Percentiles rank a stretch among this genome's conserved stretches.
Conservation (phyloP, 495 filamentous ascomycete genomes). For the Xylaria bambusicola region DNA sequence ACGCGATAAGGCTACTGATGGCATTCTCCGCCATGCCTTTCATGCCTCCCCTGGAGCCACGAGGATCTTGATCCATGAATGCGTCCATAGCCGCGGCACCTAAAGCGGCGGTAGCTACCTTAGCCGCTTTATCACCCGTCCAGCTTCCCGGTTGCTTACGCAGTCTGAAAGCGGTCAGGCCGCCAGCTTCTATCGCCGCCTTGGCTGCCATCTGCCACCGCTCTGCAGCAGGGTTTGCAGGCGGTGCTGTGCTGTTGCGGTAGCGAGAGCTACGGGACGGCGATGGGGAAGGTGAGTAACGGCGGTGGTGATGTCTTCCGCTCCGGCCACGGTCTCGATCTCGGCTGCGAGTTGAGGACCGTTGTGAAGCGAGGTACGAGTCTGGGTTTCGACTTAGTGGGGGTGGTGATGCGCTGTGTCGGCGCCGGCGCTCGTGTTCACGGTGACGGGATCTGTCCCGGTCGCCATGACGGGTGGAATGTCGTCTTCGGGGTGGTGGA, state of each 20-base stretch:
- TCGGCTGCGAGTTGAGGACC: conserved; percentile 16
- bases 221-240: conserved; percentile 16
- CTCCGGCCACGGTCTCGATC: conserved; percentile 19
- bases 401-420: conserved; percentile 16
- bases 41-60: conserved; percentile 22
- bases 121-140: conserved; percentile 42
- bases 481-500: conserved; percentile 26
- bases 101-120: conserved; percentile 44
- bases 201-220: conserved; percentile 38
- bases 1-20: conserved; percentile 31
- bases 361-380: conserved; percentile 14
- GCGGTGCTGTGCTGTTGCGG: conserved; percentile 12
- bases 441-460: conserved; percentile 19
- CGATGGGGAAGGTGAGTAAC: conserved; percentile 22
- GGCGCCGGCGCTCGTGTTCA: conserved; percentile 17
- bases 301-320: conserved; percentile 24
- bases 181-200: conserved; percentile 44
- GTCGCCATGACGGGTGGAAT: conserved; percentile 26
- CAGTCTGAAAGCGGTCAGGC: conserved; percentile 38
- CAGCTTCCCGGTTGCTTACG: conserved; percentile 44
- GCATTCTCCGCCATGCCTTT: conserved; percentile 34
- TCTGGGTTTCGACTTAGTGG: conserved; percentile 10
- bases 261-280: conserved; percentile 18
- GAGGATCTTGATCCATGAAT: conserved; percentile 34
- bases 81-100: conserved; percentile 43